These are phyloP conservation scores for Glycine latifolia DNA, from an alignment of 306 rosid genomes.

Conservation along the genomic window DNA sequence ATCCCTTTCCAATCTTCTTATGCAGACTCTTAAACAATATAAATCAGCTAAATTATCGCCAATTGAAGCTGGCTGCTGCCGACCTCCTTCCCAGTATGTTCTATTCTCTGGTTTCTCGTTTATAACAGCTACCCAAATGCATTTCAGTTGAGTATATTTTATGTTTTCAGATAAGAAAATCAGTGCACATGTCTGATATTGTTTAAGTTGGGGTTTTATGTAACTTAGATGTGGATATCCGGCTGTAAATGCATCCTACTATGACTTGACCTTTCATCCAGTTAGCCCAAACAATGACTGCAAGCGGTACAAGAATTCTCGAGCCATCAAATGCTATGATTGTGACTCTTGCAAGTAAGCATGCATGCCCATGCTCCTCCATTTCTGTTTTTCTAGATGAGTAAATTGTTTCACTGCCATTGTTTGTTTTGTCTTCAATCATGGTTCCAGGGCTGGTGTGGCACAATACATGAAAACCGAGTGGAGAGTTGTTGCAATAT, in stretches of 20 bases:
- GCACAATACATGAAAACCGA: slow-evolving; percentile 97
- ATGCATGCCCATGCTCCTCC: not conserved
- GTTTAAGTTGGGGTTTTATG: slow-evolving; percentile 39
- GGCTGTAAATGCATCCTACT: slow-evolving; percentile 89
- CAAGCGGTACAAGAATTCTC: slow-evolving; percentile 84
- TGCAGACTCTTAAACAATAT: slow-evolving; percentile 78
- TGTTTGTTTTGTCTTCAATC: slow-evolving; percentile 35
- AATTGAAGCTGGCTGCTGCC: slow-evolving; percentile 92
- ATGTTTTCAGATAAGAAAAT: slow-evolving; percentile 23
- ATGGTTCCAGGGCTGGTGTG: slow-evolving; percentile 84
- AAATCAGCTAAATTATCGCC: slow-evolving; percentile 81
- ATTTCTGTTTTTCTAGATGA: slow-evolving; percentile 18
- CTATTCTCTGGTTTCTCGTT: slow-evolving; percentile 39
- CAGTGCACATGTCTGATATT: slow-evolving; percentile 41
- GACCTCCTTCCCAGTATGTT: slow-evolving; percentile 93
- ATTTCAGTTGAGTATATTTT: slow-evolving; percentile 27
- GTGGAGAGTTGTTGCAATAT: slow-evolving; percentile 94
- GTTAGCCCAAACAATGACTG: slow-evolving; percentile 77
- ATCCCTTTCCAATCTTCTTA: slow-evolving; percentile 25
- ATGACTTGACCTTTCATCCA: slow-evolving; percentile 91
- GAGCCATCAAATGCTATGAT: slow-evolving; percentile 78
- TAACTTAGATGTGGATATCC: slow-evolving; percentile 89
- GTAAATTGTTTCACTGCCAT: slow-evolving; percentile 32
- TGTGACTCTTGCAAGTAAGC: slow-evolving; percentile 98
- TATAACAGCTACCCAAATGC: slow-evolving; percentile 7